Evolutionary conservation across 345 rosid species (phyloP).

Genomic region (Viola odorata): DNA sequence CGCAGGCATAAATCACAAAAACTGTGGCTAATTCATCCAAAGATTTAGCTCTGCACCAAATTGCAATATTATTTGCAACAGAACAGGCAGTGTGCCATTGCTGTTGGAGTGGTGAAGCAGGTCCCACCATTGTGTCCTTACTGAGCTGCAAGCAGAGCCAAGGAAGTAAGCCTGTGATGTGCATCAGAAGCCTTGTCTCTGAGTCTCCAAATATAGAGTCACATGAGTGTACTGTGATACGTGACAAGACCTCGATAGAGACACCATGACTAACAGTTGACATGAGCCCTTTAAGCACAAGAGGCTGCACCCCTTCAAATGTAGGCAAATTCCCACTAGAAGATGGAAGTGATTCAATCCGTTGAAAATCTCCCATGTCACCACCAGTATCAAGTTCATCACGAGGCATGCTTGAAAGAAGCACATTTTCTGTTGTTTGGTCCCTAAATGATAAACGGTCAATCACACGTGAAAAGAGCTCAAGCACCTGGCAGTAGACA

Average conservation of each 20-base stretch:
- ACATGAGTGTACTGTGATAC: slow-evolving; percentile 80
- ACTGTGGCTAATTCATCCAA: slow-evolving; percentile 69
- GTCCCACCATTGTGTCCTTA: slow-evolving; percentile 51
- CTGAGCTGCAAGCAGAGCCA: slow-evolving; percentile 96
- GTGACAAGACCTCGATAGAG: slow-evolving; percentile 82
- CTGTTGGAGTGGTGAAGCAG: slow-evolving; percentile 73
- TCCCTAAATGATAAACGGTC: slow-evolving; percentile 83
- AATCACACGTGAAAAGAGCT: slow-evolving; percentile 91
- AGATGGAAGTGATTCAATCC: slow-evolving; percentile 68
- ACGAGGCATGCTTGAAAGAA: slow-evolving; percentile 96
- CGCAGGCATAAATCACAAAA: slow-evolving; percentile 67
- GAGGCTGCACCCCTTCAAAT: slow-evolving; percentile 96
- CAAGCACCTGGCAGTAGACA: slow-evolving; percentile 95
- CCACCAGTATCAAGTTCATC: slow-evolving; percentile 55
- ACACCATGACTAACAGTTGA: slow-evolving; percentile 86
- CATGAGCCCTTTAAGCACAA: slow-evolving; percentile 95
- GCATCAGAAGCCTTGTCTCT: slow-evolving; percentile 96
- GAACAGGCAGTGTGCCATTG: slow-evolving; percentile 87
- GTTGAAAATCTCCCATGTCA: slow-evolving; percentile 56
- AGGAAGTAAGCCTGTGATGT: slow-evolving; percentile 88
- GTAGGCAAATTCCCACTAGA: slow-evolving; percentile 68
- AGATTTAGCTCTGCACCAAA: slow-evolving; percentile 82
- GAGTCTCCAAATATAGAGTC: slow-evolving; percentile 92
- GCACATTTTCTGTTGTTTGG: slow-evolving; percentile 90
- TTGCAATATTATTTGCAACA: slow-evolving; percentile 68